Conservation (phyloP, 2,329 filamentous ascomycete genomes). For the Ustulina deusta region DNA sequence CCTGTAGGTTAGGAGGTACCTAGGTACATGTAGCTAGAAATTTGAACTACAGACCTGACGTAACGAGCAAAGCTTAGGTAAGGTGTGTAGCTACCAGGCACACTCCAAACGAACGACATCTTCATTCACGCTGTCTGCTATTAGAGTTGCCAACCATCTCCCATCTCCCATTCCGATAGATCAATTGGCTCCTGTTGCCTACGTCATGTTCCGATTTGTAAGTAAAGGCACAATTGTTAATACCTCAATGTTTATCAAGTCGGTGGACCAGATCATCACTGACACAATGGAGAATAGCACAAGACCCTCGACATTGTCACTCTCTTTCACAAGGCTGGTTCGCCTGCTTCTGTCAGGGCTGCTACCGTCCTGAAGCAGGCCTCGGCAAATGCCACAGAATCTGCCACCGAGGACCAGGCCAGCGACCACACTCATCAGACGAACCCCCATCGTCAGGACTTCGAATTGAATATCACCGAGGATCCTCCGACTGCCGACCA, state of each 20-base stretch:
- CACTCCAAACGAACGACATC: constrained; percentile 28
- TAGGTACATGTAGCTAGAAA: background rate
- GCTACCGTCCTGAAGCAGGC: constrained; percentile 83
- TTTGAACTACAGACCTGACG: background rate
- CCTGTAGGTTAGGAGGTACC: no score
- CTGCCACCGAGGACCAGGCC: constrained; percentile 80
- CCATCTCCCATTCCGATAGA: background rate
- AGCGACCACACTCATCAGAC: constrained; percentile 73
- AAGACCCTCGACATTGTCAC: constrained; percentile 92
- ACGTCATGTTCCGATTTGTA: constrained; percentile 42
- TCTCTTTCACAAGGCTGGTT: constrained; percentile 89
- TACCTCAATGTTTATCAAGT: background rate
- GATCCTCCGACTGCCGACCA: constrained; percentile 84
- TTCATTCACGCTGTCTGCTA: background rate
- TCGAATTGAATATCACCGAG: constrained; percentile 89
- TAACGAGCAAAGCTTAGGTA: background rate
- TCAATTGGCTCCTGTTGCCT: background rate
- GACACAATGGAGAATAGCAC: constrained; percentile 60
- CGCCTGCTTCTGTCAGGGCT: constrained; percentile 77
- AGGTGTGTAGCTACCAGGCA: background rate
- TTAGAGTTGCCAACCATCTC: background rate
- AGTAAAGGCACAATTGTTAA: constrained; percentile 5
- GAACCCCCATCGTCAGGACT: constrained; percentile 68
- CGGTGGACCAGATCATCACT: constrained; percentile 11
- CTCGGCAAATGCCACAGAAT: constrained; percentile 74